phyloP scores from a whole-genome alignment of 345 rosid genomes.

The Psidium friedrichsthalianum region DNA sequence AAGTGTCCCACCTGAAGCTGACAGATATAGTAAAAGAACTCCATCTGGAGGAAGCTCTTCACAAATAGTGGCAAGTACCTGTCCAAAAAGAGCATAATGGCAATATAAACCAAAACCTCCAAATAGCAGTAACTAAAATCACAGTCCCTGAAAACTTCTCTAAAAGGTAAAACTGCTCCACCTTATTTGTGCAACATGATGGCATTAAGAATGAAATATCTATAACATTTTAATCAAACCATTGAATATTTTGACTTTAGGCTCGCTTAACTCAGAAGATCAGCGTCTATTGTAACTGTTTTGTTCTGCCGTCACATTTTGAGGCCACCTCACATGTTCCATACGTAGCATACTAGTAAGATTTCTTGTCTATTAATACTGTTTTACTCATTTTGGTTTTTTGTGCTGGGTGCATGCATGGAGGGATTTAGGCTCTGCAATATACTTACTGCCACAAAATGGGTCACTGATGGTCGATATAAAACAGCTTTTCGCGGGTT shows the following conservation, averaged over 20 bases:
- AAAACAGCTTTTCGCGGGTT: conserved; percentile 84
- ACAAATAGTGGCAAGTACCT: conserved; percentile 82
- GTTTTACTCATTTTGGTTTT: neutral
- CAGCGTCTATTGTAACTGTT: neutral
- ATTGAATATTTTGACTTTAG: neutral
- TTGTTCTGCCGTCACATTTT: neutral
- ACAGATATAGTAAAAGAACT: conserved; percentile 67
- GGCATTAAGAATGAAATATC: neutral
- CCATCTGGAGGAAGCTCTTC: conserved; percentile 88
- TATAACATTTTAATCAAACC: neutral
- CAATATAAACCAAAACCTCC: neutral
- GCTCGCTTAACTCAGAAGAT: neutral
- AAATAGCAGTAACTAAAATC: neutral
- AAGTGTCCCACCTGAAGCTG: conserved; percentile 65
- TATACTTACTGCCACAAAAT: conserved; percentile 78
- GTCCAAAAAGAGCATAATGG: conserved; percentile 8
- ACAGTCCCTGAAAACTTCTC: neutral
- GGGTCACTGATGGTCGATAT: conserved; percentile 78
- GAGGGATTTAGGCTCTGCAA: neutral
- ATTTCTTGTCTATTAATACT: neutral
- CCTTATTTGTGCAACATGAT: neutral
- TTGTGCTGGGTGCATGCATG: neutral
- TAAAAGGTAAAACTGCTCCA: neutral
- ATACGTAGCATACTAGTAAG: neutral
- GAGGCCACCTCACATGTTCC: neutral